Evolutionary conservation across 257 asterid species (phyloP), one percentile per base, ranked within the genome.

Genomic region (Agastache rugosa): DNA sequence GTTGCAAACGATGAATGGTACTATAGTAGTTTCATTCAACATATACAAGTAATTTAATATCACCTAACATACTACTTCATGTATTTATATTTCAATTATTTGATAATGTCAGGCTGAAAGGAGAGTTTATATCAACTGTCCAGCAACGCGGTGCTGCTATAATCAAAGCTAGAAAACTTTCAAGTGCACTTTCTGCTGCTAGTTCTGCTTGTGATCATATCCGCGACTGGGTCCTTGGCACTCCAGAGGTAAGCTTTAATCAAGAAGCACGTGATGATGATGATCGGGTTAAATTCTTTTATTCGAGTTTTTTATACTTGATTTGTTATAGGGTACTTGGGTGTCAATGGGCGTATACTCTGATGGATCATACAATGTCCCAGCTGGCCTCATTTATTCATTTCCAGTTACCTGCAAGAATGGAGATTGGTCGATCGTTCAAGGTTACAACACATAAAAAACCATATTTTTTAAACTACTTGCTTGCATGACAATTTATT

Each of bases 131-230:
- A 45, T 56, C 92, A 25, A 88, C 89, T 6, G 97, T 93, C 58
- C 98, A 93, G 76, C 98, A 93, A 69, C 94, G 97, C 63, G 98
- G 98, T 31, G 98, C 98, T 83, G 98, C 98, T 42, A 93, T 93
- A 63, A 93, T 93, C 77, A 93, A 93, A 78, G 98, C 98, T 66
- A 84, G 98, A 69, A 91, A 93, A 79, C 81, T 93, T 41, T 93
- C 98, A 2, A 93, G 98, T 81, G 97, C 98, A 1, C 97, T 93
- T 19, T 93, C 98, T 48, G 98, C 98, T 79, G 98, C 98, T 69
- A 93, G 97, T 80, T 82, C 96, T 76, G 98, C 98, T 34, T 93
- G 98, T 75, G 98, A 93, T 75, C 97, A 93, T 76, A 93, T 91
- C 42, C 98, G 96, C 65, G 92, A 93, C 68, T 93, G 96, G 98